phyloP scores from a whole-genome alignment of 2,329 filamentous ascomycete genomes.

The Saccharata proteae region DNA sequence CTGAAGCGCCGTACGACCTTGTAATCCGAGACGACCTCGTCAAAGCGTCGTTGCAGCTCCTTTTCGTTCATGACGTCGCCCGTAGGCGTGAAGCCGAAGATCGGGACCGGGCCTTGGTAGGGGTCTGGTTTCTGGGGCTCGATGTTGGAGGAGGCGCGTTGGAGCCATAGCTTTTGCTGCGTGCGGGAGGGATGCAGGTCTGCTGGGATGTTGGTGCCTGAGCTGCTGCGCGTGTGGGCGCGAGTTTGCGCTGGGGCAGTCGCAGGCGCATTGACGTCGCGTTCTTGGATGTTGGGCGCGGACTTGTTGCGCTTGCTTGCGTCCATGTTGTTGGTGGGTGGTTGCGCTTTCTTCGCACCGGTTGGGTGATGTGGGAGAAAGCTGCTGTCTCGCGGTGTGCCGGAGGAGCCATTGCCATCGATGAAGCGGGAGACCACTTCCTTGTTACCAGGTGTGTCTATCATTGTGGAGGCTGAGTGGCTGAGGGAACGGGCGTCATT shows the following conservation, averaged over 20 bases:
- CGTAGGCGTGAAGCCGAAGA: conserved; percentile 11
- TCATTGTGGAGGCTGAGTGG: conserved; percentile 22
- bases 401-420: conserved; percentile 27
- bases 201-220: conserved; percentile 27
- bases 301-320: conserved; percentile 25
- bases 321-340: conserved; percentile 15
- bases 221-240: conserved; percentile 14
- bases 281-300: conserved; percentile 21
- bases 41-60: conserved; percentile 51
- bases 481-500: conserved; percentile 22
- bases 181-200: conserved; percentile 45
- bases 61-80: conserved; percentile 41
- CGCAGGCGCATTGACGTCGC: conserved; percentile 3
- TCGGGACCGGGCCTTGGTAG: conserved; percentile 22
- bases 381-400: conserved; percentile 27
- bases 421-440: conserved; percentile 35
- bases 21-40: conserved; percentile 61
- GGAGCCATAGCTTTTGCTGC: conserved; percentile 64
- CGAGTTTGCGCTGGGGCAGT: conserved; percentile 4
- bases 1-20: conserved; percentile 61
- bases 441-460: conserved; percentile 25
- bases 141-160: conserved; percentile 60
- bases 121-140: conserved; percentile 43
- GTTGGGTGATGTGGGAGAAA: conserved; percentile 20
- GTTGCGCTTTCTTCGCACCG: conserved; percentile 2